Evolutionary conservation across 2,329 filamentous ascomycete species (phyloP).

Genomic region (Diaporthe aspalathi): DNA sequence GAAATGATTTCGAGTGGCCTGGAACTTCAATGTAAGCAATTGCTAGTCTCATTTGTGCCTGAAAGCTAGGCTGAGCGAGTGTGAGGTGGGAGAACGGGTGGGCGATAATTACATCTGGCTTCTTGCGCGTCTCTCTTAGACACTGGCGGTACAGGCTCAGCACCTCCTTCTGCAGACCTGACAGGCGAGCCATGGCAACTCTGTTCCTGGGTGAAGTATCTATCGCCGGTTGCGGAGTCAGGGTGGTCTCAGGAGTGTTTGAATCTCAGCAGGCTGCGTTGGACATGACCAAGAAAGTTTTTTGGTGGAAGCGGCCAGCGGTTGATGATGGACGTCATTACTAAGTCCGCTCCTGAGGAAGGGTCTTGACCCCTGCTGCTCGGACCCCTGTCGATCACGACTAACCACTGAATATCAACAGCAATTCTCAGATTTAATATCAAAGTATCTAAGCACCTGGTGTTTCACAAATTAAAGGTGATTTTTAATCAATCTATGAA

Average conservation of each 20-base stretch:
- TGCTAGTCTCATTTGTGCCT: background rate
- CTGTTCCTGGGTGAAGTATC: background rate
- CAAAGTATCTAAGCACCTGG: too few species aligned
- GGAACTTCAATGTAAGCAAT: background rate
- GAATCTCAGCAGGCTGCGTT: background rate
- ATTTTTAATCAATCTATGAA: too few species aligned
- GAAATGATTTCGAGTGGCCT: conserved; percentile 72
- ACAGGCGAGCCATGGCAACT: conserved; percentile 65
- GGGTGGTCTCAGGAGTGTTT: background rate
- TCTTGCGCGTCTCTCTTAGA: conserved; percentile 82
- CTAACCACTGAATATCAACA: background rate
- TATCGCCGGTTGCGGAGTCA: too few species aligned
- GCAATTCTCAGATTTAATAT: too few species aligned
- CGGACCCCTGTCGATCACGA: background rate
- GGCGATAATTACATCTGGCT: conserved; percentile 74
- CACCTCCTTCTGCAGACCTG: conserved; percentile 92
- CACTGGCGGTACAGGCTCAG: conserved; percentile 88
- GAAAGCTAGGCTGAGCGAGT: background rate
- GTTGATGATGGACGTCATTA: conserved; percentile 18
- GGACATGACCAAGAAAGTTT: background rate
- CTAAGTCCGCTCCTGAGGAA: background rate
- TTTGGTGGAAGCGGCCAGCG: conserved; percentile 7
- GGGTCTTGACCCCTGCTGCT: background rate
- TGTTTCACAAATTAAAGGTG: too few species aligned
- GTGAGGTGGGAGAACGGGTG: background rate